Base-by-base conservation (phyloP, 352 stramenopile species). In the Pythium pyrilobum region DNA sequence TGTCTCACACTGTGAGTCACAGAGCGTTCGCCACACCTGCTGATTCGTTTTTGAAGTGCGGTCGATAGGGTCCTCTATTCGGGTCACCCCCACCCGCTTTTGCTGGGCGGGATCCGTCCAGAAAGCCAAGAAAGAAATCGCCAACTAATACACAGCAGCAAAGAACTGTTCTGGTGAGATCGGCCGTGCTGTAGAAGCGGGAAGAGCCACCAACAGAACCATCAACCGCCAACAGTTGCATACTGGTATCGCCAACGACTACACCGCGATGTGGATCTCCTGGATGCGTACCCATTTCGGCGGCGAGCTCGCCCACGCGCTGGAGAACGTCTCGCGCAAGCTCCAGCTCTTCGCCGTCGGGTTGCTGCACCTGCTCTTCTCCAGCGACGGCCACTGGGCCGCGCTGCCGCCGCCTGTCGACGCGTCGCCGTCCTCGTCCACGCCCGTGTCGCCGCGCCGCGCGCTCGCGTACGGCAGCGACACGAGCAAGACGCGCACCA, bases 321-420 rank as follows among this genome's bases (percentile, higher is more conserved):
- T 64, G 2, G 59, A 76, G 38, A 70, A 81, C 42, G 62, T 88
- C 11, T 71, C 59, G 56, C 75, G 74, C 67, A 91, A 91, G 62
- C 18, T 82, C 18, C 71, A 85, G 59, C 72, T 91, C 13, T 83
- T 87, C 43, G 45, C 62, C 5, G 24, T 91, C 13, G 81, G 71
- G 5, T 29, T 80, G 20, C 62, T 89, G 18, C 81, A 91, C 41
- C 55, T 91, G 25, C 61, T 89, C 27, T 89, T 91, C 62, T 91
- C 81, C 9, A 87, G 69, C 42, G 81, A 91, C 67, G 69, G 81
- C 41, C 67, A 69, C 9, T 81, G 77, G 67, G 59, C 71, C 2
- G 28, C 40, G 18, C 16, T 48, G 0, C 7, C 25, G 39, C 15
- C 23, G 20, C 11, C 31, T 5, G 8, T 20, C 24, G 37, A 10